These are phyloP conservation scores for Ciborinia camelliae DNA, from an alignment of 2,329 filamentous ascomycete species.

Conservation along the genomic window DNA sequence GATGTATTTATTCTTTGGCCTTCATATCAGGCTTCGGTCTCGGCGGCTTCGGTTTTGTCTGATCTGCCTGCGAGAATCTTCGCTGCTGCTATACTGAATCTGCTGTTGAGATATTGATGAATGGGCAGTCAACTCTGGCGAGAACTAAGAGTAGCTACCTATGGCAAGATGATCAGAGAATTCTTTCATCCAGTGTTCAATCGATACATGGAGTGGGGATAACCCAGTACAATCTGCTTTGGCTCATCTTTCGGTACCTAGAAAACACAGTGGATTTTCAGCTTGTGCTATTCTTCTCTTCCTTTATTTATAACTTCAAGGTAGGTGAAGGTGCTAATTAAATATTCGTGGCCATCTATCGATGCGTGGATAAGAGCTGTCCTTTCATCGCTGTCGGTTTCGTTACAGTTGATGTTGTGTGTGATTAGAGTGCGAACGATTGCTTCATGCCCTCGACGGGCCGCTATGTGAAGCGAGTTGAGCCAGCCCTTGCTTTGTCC, in stretches of 20 bases:
- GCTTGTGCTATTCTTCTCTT: not conserved
- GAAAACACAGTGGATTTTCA: not conserved
- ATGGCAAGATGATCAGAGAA: not conserved
- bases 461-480: too few relatives aligned
- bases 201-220: not conserved
- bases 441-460: too few relatives aligned
- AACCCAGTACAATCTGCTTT: not conserved
- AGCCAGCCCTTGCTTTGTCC: too few relatives aligned
- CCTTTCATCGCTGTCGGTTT: too few relatives aligned
- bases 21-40: not conserved
- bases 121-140: not conserved
- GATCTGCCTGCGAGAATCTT: not conserved
- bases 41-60: not conserved
- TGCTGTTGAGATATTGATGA: not conserved
- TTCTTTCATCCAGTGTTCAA: not conserved
- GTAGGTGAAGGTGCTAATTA: too few relatives aligned
- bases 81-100: not conserved
- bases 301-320: not conserved
- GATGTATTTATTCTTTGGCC: too few relatives aligned
- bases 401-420: too few relatives aligned
- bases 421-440: too few relatives aligned
- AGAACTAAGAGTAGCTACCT: too few relatives aligned
- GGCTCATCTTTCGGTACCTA: not conserved
- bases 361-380: too few relatives aligned
- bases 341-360: too few relatives aligned